phyloP scores from a whole-genome alignment of 345 rosid genomes.

The Eucalyptus albens region DNA sequence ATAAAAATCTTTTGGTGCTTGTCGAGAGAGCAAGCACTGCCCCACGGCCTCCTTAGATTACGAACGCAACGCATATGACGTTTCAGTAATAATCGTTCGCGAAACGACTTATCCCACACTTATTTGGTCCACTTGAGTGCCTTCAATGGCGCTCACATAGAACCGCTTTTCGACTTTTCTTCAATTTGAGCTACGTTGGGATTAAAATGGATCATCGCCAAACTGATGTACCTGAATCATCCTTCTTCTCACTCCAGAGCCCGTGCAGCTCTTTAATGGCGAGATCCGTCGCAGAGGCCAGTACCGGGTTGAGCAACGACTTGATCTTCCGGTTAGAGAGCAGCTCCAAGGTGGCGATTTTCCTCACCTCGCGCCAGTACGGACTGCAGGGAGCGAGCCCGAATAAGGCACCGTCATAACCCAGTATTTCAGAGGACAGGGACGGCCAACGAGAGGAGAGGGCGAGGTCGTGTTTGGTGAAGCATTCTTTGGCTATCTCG shows the following conservation, averaged over 20 bases:
- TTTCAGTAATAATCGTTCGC: background rate
- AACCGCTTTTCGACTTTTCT: background rate
- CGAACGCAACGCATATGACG: background rate
- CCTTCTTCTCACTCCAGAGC: background rate
- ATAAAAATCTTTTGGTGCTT: background rate
- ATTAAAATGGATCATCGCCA: background rate
- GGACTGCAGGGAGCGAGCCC: constrained; percentile 2
- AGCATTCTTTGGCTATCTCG: constrained; percentile 13
- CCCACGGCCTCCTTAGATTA: background rate
- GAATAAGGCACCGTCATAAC: constrained; percentile 6
- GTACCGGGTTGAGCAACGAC: background rate
- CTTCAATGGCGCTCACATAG: background rate
- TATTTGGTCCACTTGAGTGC: background rate
- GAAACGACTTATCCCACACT: background rate
- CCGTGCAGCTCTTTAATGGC: background rate
- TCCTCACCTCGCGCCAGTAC: constrained; percentile 23
- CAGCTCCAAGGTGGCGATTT: constrained; percentile 4
- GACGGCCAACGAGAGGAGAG: constrained; percentile 10
- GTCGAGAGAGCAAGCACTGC: background rate
- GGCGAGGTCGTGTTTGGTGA: constrained; percentile 13
- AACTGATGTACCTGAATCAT: background rate
- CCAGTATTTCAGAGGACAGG: background rate
- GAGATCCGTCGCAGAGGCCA: background rate
- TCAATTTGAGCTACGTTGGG: background rate
- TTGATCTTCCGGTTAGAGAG: constrained; percentile 5